Percentiles rank a stretch among this genome's conserved stretches.
phyloP scores from a whole-genome alignment of 2,329 filamentous ascomycete genomes.

The Cylindrodendrum hubeiense region DNA sequence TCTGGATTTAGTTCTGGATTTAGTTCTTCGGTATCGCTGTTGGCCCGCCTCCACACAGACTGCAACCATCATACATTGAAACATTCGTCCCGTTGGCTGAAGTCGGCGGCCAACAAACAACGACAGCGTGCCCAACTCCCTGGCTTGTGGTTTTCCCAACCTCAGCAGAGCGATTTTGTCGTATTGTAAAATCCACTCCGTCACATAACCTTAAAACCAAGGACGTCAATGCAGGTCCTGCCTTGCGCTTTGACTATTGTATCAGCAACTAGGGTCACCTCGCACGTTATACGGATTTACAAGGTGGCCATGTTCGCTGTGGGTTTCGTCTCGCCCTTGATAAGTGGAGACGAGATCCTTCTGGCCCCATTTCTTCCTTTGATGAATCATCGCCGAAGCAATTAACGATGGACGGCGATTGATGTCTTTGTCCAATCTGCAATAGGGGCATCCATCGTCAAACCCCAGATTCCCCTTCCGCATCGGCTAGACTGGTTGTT shows the following conservation, averaged over 20 bases:
- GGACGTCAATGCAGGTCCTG: neutral
- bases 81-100: neutral
- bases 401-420: neutral
- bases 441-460: too few relatives aligned
- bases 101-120: neutral
- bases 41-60: neutral
- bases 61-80: slow-evolving; percentile 1
- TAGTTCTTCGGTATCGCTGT: neutral
- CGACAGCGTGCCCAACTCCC: neutral
- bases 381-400: neutral
- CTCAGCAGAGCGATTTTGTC: neutral
- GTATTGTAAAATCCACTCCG: neutral
- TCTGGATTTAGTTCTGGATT: too few relatives aligned
- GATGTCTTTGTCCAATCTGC: neutral
- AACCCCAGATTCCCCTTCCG: neutral
- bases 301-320: neutral
- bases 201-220: slow-evolving; percentile 14
- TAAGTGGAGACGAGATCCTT: neutral
- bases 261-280: slow-evolving; percentile 4
- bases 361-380: neutral
- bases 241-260: slow-evolving; percentile 11
- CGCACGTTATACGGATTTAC: neutral
- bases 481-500: neutral
- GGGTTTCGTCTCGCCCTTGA: slow-evolving; percentile 12
- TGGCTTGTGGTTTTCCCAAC: neutral